Conservation (phyloP, 495 filamentous ascomycete genomes). For the Penicillium cataractarum region DNA sequence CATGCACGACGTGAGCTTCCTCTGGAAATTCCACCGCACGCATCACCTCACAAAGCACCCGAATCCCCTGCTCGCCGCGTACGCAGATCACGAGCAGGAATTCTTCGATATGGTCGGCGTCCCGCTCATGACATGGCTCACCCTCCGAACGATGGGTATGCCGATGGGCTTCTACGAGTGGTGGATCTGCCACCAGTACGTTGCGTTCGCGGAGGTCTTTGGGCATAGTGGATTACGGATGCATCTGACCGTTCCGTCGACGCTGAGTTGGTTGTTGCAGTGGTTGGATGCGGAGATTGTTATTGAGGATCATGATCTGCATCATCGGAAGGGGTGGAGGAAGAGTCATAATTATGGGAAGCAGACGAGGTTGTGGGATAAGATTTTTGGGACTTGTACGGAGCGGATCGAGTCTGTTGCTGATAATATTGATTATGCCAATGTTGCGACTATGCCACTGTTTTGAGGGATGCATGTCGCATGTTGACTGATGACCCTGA, state of each 20-base stretch:
- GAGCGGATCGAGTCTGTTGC: constrained; percentile 39
- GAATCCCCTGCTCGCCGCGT: constrained; percentile 45
- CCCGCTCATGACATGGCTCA: constrained; percentile 41
- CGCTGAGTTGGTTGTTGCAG: constrained; percentile 42
- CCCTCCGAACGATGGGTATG: constrained; percentile 35
- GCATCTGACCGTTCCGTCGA: constrained; percentile 39
- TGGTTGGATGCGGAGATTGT: constrained; percentile 42
- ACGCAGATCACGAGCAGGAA: constrained; percentile 48
- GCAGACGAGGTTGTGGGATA: constrained; percentile 48
- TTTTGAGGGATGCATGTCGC: constrained; percentile 7
- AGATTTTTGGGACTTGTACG: constrained; percentile 43
- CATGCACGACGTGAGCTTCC: constrained; percentile 45
- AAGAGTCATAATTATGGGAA: constrained; percentile 52
- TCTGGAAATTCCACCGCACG: constrained; percentile 49
- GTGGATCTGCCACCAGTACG: constrained; percentile 49
- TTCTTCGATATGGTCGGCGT: constrained; percentile 50
- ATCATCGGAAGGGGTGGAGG: constrained; percentile 49
- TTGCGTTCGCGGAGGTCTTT: constrained; percentile 45
- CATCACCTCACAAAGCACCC: constrained; percentile 51
- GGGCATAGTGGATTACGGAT: constrained; percentile 45
- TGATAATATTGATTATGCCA: constrained; percentile 44
- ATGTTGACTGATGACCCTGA: neutral
- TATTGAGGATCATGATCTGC: constrained; percentile 49
- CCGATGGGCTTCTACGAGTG: constrained; percentile 50
- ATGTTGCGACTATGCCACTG: constrained; percentile 35